These are phyloP conservation scores for Wickerhamiella galacta DNA, from an alignment of 805 yeast genomes.

Conservation along the genomic window DNA sequence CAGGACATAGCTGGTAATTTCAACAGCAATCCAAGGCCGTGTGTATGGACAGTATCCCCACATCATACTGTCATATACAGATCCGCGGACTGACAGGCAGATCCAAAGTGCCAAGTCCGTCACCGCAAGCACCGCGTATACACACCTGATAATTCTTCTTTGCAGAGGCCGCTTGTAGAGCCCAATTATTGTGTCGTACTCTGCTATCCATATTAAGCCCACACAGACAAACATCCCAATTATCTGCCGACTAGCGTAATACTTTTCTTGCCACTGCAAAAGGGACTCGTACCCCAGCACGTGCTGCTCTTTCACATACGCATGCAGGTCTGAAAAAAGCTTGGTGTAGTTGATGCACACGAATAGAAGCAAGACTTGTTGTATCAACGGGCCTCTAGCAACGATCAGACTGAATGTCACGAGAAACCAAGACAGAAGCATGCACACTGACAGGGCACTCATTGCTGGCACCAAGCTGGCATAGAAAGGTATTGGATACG, in stretches of 20 bases:
- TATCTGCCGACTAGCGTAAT: background rate
- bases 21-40: no score
- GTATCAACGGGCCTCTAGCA: no score
- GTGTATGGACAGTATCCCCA: no score
- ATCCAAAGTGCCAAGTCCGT: background rate
- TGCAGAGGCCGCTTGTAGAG: background rate
- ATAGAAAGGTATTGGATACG: no score
- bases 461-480: no score
- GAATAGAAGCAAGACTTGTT: no score
- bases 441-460: no score
- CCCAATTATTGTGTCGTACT: background rate
- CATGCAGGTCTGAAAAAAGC: constrained; percentile 35
- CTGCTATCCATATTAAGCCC: background rate
- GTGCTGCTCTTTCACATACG: constrained; percentile 50
- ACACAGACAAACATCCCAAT: background rate
- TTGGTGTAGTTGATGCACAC: background rate
- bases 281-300: background rate
- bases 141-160: background rate
- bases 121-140: background rate
- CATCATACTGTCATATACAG: no score
- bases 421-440: no score
- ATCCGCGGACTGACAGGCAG: no score
- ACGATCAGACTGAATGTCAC: no score
- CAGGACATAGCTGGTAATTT: no score
- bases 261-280: background rate